Evolutionary conservation across 257 asterid species (phyloP).

Genomic region (Solanum ossicruentum): DNA sequence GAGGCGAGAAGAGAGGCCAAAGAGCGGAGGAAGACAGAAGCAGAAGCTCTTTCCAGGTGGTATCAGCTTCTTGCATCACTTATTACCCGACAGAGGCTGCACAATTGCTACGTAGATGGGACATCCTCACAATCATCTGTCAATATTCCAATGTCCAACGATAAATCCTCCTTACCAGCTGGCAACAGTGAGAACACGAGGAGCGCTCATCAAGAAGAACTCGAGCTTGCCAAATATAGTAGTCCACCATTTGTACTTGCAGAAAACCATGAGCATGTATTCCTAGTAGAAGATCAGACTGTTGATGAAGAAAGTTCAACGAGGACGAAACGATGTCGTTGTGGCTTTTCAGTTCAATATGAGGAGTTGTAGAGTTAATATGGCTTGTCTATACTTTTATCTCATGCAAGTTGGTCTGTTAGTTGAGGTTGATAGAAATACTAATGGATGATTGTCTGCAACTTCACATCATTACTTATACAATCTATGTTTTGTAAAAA

Average conservation of each 20-base stretch:
- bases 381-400: background rate
- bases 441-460: background rate
- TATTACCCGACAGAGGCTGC: conserved; percentile 66
- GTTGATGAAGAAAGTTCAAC: conserved; percentile 32
- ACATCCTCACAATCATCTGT: conserved; percentile 14
- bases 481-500: background rate
- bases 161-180: conserved; percentile 3
- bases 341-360: conserved; percentile 69
- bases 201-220: conserved; percentile 10
- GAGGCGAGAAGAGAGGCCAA: conserved; percentile 65
- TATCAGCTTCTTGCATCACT: conserved; percentile 92
- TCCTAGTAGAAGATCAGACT: conserved; percentile 29
- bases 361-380: conserved; percentile 45
- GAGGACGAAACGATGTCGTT: conserved; percentile 43
- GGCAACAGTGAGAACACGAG: background rate
- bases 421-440: background rate
- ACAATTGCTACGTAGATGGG: conserved; percentile 40
- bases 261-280: conserved; percentile 56
- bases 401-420: background rate
- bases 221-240: background rate
- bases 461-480: background rate
- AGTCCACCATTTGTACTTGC: conserved; percentile 5
- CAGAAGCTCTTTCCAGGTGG: conserved; percentile 81
- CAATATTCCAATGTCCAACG: conserved; percentile 11
- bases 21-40: conserved; percentile 50